Conservation (phyloP, 106 monocot genomes). For the Allium fistulosum region DNA sequence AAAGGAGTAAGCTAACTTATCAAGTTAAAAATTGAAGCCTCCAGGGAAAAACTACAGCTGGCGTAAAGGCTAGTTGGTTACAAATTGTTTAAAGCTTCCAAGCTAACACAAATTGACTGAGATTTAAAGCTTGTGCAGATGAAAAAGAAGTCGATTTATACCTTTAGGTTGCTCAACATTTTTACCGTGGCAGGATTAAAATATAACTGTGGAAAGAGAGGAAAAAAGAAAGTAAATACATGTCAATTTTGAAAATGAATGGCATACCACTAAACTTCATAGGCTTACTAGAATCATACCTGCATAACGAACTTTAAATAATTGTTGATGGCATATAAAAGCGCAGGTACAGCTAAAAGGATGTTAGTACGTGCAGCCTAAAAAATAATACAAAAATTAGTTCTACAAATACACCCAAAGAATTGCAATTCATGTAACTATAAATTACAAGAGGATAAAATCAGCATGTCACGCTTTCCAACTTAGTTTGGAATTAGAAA, state of each 20-base stretch:
- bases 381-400: conserved; percentile 4
- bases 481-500: too few relatives aligned
- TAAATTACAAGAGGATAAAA: background rate
- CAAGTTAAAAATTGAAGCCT: too few relatives aligned
- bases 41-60: too few relatives aligned
- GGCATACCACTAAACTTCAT: background rate
- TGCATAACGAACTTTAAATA: conserved; percentile 81
- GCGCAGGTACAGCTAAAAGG: conserved; percentile 65
- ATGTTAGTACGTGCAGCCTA: conserved; percentile 70
- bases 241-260: background rate
- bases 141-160: background rate
- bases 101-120: too few relatives aligned
- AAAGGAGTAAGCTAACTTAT: background rate
- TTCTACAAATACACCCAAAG: background rate
- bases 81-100: too few relatives aligned
- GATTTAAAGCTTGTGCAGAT: too few relatives aligned
- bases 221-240: conserved; percentile 7
- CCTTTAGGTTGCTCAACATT: conserved; percentile 75
- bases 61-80: too few relatives aligned
- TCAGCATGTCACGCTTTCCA: conserved; percentile 1
- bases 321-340: conserved; percentile 77
- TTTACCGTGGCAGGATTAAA: conserved; percentile 75
- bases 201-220: conserved; percentile 38
- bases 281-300: conserved; percentile 14
- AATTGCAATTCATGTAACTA: background rate